These are phyloP conservation scores for Poa annua DNA, from an alignment of 176 grass and related monocot species.

Conservation along the genomic window DNA sequence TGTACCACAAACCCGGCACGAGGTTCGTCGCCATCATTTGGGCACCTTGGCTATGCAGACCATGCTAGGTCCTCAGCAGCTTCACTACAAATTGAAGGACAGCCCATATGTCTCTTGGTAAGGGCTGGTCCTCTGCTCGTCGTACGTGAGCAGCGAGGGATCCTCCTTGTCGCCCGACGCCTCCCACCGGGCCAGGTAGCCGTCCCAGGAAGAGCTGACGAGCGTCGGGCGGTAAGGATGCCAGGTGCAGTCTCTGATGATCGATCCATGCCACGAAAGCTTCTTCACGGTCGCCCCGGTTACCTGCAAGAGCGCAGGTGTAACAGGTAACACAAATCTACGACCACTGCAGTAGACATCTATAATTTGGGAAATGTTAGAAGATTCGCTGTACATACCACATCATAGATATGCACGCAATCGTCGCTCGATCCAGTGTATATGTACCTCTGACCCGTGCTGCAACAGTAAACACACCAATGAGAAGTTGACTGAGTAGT, in stretches of 20 bases:
- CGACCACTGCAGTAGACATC: background rate
- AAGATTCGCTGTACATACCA: slow-evolving; percentile 54
- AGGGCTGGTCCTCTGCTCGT: slow-evolving; percentile 36
- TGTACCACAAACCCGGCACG: background rate
- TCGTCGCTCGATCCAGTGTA: slow-evolving; percentile 91
- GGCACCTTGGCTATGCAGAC: background rate
- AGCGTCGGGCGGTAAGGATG: slow-evolving; percentile 68
- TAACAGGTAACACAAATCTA: background rate
- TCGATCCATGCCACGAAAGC: slow-evolving; percentile 63
- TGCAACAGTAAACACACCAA: slow-evolving; percentile 41
- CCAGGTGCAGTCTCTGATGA: slow-evolving; percentile 94
- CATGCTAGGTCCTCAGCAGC: background rate
- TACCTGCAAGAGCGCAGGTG: slow-evolving; percentile 47
- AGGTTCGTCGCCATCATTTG: no score
- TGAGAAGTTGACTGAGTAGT: background rate
- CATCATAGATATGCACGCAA: slow-evolving; percentile 83
- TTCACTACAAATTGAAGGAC: slow-evolving; percentile 45
- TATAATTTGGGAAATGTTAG: slow-evolving; percentile 17
- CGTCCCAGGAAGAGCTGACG: slow-evolving; percentile 87
- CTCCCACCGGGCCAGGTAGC: slow-evolving; percentile 75
- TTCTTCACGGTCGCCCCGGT: slow-evolving; percentile 54
- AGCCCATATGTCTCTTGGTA: background rate
- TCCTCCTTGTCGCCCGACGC: slow-evolving; percentile 44
- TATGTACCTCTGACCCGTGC: slow-evolving; percentile 96
- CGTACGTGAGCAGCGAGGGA: slow-evolving; percentile 21